Evolutionary conservation across 1,139 yeast species (phyloP), one percentile per base, ranked within the genome.

Genomic region (Magnusiomyces magnusii): DNA sequence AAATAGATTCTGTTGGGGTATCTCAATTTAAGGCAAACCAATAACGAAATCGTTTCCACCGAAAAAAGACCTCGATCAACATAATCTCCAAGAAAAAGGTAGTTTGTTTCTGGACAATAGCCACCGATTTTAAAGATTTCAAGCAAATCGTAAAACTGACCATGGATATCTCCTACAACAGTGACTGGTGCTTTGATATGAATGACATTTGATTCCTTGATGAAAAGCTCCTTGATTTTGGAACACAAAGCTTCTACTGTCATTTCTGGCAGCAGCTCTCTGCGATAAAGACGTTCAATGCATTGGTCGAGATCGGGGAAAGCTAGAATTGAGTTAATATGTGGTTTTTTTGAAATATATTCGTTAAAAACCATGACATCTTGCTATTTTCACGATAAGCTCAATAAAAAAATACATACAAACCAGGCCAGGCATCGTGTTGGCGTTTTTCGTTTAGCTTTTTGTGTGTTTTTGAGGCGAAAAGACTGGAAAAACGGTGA

Each of bases 91-190:
- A 93, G 73, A 69, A 93, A 93, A 50, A 93, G 74, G 71, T 93
- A 93, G 72, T 93, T 93, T 2, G 99, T 93, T 67, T 86, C 86
- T 0, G 99, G 99, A 5, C 96, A 89, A 58, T 83, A 81, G 0
- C 99, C 99, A 0, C 98, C 98, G 47, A 93, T 92, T 63, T 84
- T 82, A 74, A 93, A 95, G 50, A 93, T 90, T 71, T 93, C 99
- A 50, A 93, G 74, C 59, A 93, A 76, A 71, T 93, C 99, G 71
- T 92, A 96, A 69, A 88, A 93, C 72, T 93, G 99, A 2, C 99
- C 99, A 68, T 93, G 99, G 56, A 95, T 93, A 71, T 93, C 99
- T 1, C 99, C 99, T 2, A 93, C 97, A n/a, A 93, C 91, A 1
- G 98, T 89, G 23, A 95, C 90, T 0, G 99, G 99, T 0, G 96